A percentile compares a stretch with the other conserved stretches of the same genome.
phyloP scores from a whole-genome alignment of 305 asterid genomes.

The Fraxinus greggii region DNA sequence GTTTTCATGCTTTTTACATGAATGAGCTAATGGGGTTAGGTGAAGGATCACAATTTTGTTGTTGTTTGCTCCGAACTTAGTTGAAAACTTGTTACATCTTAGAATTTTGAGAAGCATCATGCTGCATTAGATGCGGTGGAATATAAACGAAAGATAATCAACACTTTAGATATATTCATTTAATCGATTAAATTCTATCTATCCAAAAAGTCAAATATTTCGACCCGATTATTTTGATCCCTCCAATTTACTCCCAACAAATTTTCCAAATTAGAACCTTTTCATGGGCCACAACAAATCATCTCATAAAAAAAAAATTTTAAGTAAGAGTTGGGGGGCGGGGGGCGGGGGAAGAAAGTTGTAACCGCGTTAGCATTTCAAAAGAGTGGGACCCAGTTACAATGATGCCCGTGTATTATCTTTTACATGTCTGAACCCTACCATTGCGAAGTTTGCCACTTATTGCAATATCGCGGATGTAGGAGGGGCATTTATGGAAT shows the following conservation, averaged over 20 bases:
- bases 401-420: not conserved
- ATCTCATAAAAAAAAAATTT: not conserved
- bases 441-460: not conserved
- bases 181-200: not conserved
- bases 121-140: not conserved
- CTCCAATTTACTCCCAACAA: not conserved
- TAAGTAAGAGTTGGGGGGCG: too few species aligned
- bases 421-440: constrained; percentile 11
- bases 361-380: constrained; percentile 27
- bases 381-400: constrained; percentile 10
- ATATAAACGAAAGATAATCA: not conserved
- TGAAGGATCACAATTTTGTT: not conserved
- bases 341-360: too few species aligned
- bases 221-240: not conserved
- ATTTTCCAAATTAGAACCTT: not conserved
- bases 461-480: constrained; percentile 13
- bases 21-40: not conserved
- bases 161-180: not conserved
- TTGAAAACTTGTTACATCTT: not conserved
- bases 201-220: not conserved
- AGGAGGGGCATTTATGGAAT: constrained; percentile 27
- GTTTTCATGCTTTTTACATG: not conserved
- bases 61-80: not conserved
- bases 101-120: not conserved
- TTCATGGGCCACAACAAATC: not conserved